Evolutionary conservation across 1,284 basidiomycete genomes (phyloP).

Genomic region (Irpex sp.): DNA sequence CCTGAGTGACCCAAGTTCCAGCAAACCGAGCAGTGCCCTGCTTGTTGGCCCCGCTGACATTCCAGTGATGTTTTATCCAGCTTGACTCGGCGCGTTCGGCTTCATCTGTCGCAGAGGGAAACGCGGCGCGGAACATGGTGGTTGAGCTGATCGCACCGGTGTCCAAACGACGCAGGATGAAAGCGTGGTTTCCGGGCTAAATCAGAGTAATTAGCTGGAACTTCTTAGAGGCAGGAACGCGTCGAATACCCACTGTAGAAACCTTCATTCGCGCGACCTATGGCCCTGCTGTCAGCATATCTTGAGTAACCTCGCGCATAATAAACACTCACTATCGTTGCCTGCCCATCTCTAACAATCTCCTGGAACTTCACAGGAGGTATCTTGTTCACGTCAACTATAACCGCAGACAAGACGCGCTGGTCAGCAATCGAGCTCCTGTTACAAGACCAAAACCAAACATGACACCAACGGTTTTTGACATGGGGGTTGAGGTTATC

Average conservation of each 20-base stretch:
- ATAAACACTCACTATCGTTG: constrained; percentile 52
- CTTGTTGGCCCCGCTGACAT: constrained; percentile 82
- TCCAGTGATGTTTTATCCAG: constrained; percentile 82
- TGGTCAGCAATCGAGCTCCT: not conserved
- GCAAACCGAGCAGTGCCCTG: constrained; percentile 77
- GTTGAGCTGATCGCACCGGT: constrained; percentile 94
- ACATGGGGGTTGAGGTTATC: constrained; percentile 38
- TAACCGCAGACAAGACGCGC: not conserved
- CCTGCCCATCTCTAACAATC: constrained; percentile 60
- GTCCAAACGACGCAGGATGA: constrained; percentile 93
- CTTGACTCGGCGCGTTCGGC: constrained; percentile 83
- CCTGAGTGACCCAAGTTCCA: constrained; percentile 83
- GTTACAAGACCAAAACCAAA: constrained; percentile 16
- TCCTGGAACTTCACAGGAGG: constrained; percentile 66
- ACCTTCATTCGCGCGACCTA: constrained; percentile 93
- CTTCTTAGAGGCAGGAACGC: constrained; percentile 8
- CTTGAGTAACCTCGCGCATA: constrained; percentile 2
- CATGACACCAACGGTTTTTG: constrained; percentile 31
- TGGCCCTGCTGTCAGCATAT: constrained; percentile 6
- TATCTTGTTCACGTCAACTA: constrained; percentile 29
- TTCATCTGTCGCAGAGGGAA: constrained; percentile 78
- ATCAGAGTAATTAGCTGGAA: constrained; percentile 16
- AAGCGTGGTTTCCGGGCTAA: constrained; percentile 79
- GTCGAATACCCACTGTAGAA: constrained; percentile 63
- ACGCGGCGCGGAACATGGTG: constrained; percentile 97